Evolutionary conservation across 805 yeast species (phyloP), one percentile per base, ranked within the genome.

Genomic region (Debaryomyces castellii): DNA sequence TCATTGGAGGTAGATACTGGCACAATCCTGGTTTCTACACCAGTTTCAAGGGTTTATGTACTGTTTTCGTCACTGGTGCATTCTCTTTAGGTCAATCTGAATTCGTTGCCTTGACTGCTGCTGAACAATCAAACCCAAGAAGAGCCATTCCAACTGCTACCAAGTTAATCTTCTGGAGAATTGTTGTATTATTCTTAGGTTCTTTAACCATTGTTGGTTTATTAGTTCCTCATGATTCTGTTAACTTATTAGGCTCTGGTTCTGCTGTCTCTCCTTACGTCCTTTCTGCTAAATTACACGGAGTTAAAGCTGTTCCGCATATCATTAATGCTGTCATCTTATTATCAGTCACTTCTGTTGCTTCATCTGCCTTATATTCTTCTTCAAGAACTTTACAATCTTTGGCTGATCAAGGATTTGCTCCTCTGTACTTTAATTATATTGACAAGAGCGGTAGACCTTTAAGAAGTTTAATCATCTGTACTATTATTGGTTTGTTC

Each of bases 401-500:
- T 11, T 63, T 71, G 49, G 55, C 74, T 10, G 74, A 67, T 46
- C 76, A 71, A 50, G 71, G 71, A 9, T 63, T 69, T 55, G 76
- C 76, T 5, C 76, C 76, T 14, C 37, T 40, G 24, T 62, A 56
- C 43, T 71, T 71, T 51, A 65, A 68, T 51, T 71, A 62, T 48
- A 68, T 71, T 41, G 77, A 71, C 58, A 67, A 63, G 43, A 33
- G 55, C 2, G 77, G 77, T 41, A 55, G 77, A 53, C 77, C 77
- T 5, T 60, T 67, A 47, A 62, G 71, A 49, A 67, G 73, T 3
- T 63, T 72, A 46, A 43, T 59, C 23, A 54, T 62, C 22, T 61
- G 68, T 43, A 59, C 74, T 18, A 55, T 70, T 25, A 51, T 60
- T 32, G 74, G 75, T 9, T 55, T 65, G 39, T 65, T 71, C 48